Conservation (phyloP, 129 eudicot genomes). For the Tagetes patula region DNA sequence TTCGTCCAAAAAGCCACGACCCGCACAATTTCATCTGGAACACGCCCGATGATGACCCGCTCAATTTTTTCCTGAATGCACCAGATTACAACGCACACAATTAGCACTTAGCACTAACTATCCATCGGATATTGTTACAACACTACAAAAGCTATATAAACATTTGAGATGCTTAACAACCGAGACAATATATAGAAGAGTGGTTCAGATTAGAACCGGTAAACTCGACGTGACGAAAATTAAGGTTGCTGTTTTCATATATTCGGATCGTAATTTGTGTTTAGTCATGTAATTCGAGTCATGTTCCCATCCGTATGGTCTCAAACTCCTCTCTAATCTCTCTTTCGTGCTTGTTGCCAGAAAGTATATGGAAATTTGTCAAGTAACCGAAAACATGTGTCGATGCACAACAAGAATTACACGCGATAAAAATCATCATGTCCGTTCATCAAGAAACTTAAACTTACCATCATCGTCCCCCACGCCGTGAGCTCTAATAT, state of each 20-base stretch:
- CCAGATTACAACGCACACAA: too few relatives aligned
- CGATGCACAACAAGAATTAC: background rate
- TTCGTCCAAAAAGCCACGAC: too few relatives aligned
- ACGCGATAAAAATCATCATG: background rate
- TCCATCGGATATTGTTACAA: background rate
- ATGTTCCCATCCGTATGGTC: conserved; percentile 27
- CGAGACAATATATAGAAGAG: conserved; percentile 40
- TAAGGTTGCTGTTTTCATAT: conserved; percentile 22
- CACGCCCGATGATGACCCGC: too few relatives aligned
- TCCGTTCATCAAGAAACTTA: background rate
- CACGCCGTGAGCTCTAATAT: conserved; percentile 35
- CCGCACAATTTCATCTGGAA: too few relatives aligned
- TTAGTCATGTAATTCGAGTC: conserved; percentile 18
- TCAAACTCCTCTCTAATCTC: conserved; percentile 25
- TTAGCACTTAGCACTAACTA: background rate
- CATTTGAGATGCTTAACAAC: conserved; percentile 27
- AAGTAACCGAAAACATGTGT: background rate
- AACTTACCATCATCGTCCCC: conserved; percentile 41
- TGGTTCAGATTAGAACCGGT: conserved; percentile 27
- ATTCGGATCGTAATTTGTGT: conserved; percentile 12
- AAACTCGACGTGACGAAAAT: conserved; percentile 35
- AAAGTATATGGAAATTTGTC: background rate
- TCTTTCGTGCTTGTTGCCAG: conserved; percentile 18
- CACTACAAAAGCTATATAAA: background rate
- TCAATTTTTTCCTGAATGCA: too few relatives aligned